Conservation (phyloP, 495 filamentous ascomycete genomes). For the Neurospora sp. region DNA sequence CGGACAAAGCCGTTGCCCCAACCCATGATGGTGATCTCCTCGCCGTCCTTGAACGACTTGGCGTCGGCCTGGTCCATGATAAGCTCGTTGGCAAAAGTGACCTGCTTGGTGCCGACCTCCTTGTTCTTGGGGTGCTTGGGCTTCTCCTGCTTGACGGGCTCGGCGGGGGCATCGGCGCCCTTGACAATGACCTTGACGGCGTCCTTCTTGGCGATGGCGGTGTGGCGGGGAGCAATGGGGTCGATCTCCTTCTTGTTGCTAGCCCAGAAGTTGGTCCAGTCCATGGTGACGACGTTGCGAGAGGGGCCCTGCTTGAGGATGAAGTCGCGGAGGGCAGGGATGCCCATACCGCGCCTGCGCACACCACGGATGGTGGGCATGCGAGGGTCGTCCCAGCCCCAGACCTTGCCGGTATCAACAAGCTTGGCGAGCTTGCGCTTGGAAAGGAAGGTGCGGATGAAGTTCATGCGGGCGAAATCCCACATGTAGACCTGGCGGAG, state of each 20-base stretch:
- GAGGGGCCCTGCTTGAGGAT: slow-evolving; percentile 88
- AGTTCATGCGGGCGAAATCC: slow-evolving; percentile 97
- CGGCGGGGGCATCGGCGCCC: slow-evolving; percentile 50
- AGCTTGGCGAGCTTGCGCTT: slow-evolving; percentile 95
- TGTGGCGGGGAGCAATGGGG: slow-evolving; percentile 76
- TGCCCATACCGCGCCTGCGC: slow-evolving; percentile 80
- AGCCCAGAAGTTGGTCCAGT: slow-evolving; percentile 89
- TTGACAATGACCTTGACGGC: slow-evolving; percentile 57
- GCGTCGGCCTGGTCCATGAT: slow-evolving; percentile 82
- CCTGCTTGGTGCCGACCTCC: slow-evolving; percentile 74
- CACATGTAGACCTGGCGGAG: slow-evolving; percentile 88
- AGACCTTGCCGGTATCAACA: slow-evolving; percentile 74
- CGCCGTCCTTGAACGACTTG: slow-evolving; percentile 65
- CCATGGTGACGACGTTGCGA: slow-evolving; percentile 78
- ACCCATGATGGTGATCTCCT: slow-evolving; percentile 92
- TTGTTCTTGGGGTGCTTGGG: slow-evolving; percentile 83
- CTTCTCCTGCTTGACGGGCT: slow-evolving; percentile 60
- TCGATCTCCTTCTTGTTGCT: slow-evolving; percentile 95
- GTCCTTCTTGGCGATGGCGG: slow-evolving; percentile 59
- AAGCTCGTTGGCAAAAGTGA: slow-evolving; percentile 59
- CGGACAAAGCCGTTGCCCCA: slow-evolving; percentile 87
- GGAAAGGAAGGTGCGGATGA: slow-evolving; percentile 77
- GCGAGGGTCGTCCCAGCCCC: slow-evolving; percentile 92
- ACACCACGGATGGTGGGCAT: slow-evolving; percentile 91
- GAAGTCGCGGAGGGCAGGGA: slow-evolving; percentile 79